Conservation (phyloP, 805 yeast genomes). For the Metschnikowia picachoensis region DNA sequence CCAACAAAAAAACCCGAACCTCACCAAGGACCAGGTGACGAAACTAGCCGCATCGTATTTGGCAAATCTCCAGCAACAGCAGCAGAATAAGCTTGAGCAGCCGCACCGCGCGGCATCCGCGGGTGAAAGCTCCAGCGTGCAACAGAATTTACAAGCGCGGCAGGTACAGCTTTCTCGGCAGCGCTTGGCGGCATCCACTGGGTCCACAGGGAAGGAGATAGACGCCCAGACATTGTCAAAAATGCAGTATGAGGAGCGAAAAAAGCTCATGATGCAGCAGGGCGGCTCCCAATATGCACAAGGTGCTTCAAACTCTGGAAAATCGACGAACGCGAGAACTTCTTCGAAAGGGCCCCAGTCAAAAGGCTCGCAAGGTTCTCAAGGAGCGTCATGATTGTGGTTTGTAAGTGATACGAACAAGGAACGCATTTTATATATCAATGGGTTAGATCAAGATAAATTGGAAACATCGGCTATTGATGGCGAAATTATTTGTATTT, state of each 20-base stretch:
- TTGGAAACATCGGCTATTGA: too few species aligned
- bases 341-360: too few species aligned
- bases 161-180: conserved; percentile 15
- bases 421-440: too few species aligned
- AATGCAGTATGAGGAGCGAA: conserved; percentile 36
- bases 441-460: too few species aligned
- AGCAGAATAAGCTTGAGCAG: conserved; percentile 31
- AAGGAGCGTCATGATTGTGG: too few species aligned
- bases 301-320: not conserved
- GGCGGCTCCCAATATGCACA: conserved; percentile 12
- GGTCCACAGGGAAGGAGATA: conserved; percentile 11
- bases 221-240: conserved; percentile 26
- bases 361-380: too few species aligned
- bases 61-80: conserved; percentile 54
- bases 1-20: conserved; percentile 60
- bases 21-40: conserved; percentile 61
- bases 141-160: conserved; percentile 12
- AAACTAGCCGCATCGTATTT: conserved; percentile 61
- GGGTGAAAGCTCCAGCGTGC: conserved; percentile 11
- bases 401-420: too few species aligned
- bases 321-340: not conserved
- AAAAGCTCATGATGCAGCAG: conserved; percentile 32
- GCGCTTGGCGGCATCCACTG: conserved; percentile 9
- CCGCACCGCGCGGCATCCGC: conserved; percentile 14
- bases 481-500: too few species aligned